Percentiles rank a stretch among this genome's conserved stretches.
Conservation (phyloP, 2,329 filamentous ascomycete species). For the Didymellaceae sp. region DNA sequence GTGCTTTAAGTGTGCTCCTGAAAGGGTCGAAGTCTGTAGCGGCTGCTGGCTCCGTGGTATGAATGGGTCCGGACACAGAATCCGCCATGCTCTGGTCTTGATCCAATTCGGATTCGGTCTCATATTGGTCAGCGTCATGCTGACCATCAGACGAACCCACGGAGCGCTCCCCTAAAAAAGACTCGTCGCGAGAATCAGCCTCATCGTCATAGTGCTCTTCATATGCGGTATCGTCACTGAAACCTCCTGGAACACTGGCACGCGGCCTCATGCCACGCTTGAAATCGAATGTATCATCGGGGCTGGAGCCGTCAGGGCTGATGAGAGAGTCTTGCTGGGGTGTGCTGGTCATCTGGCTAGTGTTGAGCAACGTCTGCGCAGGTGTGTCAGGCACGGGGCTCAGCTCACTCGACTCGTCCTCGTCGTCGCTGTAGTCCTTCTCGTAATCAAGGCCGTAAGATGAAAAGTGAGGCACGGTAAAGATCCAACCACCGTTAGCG, state of each 20-base stretch:
- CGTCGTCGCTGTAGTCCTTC: constrained; percentile 67
- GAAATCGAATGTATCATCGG: constrained; percentile 64
- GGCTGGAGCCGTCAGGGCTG: constrained; percentile 51
- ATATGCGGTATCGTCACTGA: constrained; percentile 67
- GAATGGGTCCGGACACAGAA: constrained; percentile 75
- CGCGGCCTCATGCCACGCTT: constrained; percentile 58
- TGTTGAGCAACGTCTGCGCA: constrained; percentile 38
- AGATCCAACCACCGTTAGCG: constrained; percentile 85
- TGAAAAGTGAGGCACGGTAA: constrained; percentile 94
- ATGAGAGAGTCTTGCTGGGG: constrained; percentile 47
- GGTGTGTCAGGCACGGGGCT: constrained; percentile 56
- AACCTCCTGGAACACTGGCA: constrained; percentile 76
- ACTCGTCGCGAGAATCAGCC: constrained; percentile 59
- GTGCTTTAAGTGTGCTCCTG: constrained; percentile 44
- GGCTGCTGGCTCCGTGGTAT: constrained; percentile 73
- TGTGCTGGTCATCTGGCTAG: constrained; percentile 43
- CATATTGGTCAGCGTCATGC: constrained; percentile 68
- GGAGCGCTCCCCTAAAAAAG: constrained; percentile 95
- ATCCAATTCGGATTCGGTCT: constrained; percentile 74
- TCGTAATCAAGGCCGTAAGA: constrained; percentile 86
- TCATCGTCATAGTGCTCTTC: constrained; percentile 61
- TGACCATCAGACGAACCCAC: constrained; percentile 72
- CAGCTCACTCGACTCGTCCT: constrained; percentile 51
- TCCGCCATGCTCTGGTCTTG: constrained; percentile 78
- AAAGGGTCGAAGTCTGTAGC: constrained; percentile 40